phyloP scores from a whole-genome alignment of 1,284 basidiomycete species.

The Microbotryum lychnidis-dioicae region DNA sequence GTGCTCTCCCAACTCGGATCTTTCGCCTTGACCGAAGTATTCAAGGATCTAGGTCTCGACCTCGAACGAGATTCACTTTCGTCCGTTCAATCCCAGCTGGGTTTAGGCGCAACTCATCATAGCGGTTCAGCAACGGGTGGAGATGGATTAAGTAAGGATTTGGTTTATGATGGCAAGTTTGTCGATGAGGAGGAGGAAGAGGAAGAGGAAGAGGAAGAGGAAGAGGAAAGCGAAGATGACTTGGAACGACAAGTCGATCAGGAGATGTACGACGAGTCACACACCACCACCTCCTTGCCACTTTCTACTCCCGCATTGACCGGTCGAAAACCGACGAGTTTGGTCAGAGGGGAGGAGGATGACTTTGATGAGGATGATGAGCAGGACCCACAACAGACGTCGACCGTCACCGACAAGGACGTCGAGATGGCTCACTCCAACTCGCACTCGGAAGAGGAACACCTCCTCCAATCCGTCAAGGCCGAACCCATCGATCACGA shows the following conservation, averaged over 20 bases:
- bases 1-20: conserved; percentile 34
- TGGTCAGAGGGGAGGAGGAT: conserved; percentile 47
- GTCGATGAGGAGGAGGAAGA: conserved; percentile 49
- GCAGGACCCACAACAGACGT: too few species aligned
- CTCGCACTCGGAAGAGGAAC: background rate
- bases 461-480: background rate
- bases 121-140: conserved; percentile 1
- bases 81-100: conserved; percentile 36
- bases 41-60: conserved; percentile 31
- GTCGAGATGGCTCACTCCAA: conserved; percentile 7
- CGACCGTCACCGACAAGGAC: conserved; percentile 42
- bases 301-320: background rate
- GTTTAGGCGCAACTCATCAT: conserved; percentile 4
- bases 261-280: conserved; percentile 50
- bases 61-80: conserved; percentile 34
- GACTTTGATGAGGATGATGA: conserved; percentile 43
- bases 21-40: conserved; percentile 37
- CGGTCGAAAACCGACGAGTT: conserved; percentile 32
- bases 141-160: conserved; percentile 38
- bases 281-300: background rate
- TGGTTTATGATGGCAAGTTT: conserved; percentile 42
- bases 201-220: conserved; percentile 46
- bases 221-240: conserved; percentile 56
- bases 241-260: conserved; percentile 75
- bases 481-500: background rate